Conservation (phyloP, 306 rosid genomes). For the Sesbania bispinosa region DNA sequence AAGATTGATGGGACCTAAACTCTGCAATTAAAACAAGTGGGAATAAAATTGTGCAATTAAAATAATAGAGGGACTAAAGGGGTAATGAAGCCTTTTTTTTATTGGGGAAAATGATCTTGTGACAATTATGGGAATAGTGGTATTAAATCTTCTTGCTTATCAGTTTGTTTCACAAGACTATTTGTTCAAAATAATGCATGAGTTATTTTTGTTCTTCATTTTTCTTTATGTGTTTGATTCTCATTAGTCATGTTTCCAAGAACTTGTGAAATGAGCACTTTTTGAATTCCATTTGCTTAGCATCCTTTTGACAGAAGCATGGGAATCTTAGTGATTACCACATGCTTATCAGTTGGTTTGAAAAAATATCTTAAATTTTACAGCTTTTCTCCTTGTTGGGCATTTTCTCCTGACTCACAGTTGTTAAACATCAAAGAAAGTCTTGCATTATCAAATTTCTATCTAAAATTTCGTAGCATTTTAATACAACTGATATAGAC, state of each 20-base stretch:
- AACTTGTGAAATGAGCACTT: neutral
- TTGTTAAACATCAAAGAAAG: neutral
- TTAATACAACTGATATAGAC: constrained; percentile 25
- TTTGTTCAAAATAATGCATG: too few species aligned
- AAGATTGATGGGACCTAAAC: neutral
- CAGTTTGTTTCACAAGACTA: neutral
- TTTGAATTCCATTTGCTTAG: neutral
- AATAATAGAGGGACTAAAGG: too few species aligned
- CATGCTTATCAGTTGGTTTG: neutral
- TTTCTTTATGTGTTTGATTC: neutral
- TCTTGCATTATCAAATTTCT: neutral
- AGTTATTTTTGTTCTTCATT: neutral
- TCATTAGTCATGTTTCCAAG: neutral
- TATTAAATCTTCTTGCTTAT: neutral
- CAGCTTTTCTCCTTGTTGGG: neutral
- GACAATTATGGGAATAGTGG: neutral
- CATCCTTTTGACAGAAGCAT: neutral
- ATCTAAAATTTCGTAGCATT: neutral
- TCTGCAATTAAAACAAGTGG: too few species aligned
- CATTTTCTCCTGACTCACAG: neutral
- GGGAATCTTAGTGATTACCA: neutral
- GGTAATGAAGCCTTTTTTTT: neutral
- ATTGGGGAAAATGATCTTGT: neutral
- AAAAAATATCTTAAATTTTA: neutral
- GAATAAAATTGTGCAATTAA: too few species aligned